Conservation (phyloP, 2,329 filamentous ascomycete species). For the Aspergillus vadensis region DNA sequence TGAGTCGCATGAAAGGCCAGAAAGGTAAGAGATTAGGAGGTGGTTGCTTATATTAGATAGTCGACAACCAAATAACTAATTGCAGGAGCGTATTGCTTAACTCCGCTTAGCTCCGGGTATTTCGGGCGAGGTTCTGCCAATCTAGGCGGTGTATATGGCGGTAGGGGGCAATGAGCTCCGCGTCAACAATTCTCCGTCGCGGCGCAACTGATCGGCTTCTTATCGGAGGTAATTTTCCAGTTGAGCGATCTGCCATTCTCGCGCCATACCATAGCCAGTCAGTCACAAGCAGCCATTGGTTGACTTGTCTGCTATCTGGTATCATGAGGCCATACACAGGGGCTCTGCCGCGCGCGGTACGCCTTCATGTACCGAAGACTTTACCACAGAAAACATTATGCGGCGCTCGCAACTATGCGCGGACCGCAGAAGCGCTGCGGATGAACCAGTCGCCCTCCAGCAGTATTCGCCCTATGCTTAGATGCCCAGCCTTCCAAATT, state of each 20-base stretch:
- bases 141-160: too few relatives aligned
- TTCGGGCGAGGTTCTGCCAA: too few relatives aligned
- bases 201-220: slow-evolving; percentile 17
- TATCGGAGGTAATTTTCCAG: slow-evolving; percentile 18
- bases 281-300: slow-evolving; percentile 9
- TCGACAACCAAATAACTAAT: too few relatives aligned
- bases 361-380: slow-evolving; percentile 19
- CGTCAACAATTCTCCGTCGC: slow-evolving; percentile 29
- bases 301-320: slow-evolving; percentile 11
- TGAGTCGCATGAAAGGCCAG: too few relatives aligned
- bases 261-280: neutral
- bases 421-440: slow-evolving; percentile 21
- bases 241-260: neutral
- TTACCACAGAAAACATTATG: slow-evolving; percentile 18
- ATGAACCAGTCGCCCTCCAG: slow-evolving; percentile 18
- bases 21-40: too few relatives aligned
- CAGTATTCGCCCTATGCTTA: slow-evolving; percentile 19
- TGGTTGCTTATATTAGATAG: too few relatives aligned
- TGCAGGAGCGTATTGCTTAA: too few relatives aligned
- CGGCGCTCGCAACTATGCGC: slow-evolving; percentile 29
- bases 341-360: slow-evolving; percentile 26
- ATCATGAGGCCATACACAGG: slow-evolving; percentile 31
- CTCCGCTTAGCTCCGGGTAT: too few relatives aligned
- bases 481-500: neutral
- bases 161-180: slow-evolving; percentile 9